A percentile compares a stretch with the other conserved stretches of the same genome.
phyloP scores from a whole-genome alignment of 495 filamentous ascomycete genomes.

The Neurospora tetrasperma region DNA sequence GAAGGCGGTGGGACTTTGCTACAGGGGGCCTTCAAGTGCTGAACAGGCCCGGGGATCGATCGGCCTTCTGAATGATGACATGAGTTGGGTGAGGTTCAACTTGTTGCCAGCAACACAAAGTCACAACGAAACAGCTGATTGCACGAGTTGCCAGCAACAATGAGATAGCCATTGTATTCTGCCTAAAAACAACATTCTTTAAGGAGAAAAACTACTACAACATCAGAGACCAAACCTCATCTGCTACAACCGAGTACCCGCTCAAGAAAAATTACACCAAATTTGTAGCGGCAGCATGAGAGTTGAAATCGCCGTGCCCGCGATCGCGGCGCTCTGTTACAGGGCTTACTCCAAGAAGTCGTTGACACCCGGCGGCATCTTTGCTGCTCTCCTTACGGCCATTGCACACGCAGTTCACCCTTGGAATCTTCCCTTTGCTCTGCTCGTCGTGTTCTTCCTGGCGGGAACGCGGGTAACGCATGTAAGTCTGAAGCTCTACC shows the following conservation, averaged over 20 bases:
- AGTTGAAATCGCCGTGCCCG: constrained; percentile 56
- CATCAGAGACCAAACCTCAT: background rate
- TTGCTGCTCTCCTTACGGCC: constrained; percentile 61
- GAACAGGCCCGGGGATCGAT: background rate
- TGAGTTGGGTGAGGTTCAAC: background rate
- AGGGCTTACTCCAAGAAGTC: constrained; percentile 65
- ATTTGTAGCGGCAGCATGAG: constrained; percentile 43
- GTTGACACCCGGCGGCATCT: constrained; percentile 61
- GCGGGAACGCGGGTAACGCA: constrained; percentile 77
- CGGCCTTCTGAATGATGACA: background rate
- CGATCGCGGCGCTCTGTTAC: constrained; percentile 52
- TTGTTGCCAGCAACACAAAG: background rate
- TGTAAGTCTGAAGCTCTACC: constrained; percentile 27
- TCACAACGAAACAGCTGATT: background rate
- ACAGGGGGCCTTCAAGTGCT: background rate
- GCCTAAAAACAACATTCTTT: background rate
- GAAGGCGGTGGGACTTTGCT: background rate
- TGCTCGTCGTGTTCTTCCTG: constrained; percentile 79
- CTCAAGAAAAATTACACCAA: background rate
- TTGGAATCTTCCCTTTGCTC: constrained; percentile 76
- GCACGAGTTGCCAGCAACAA: background rate
- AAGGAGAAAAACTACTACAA: background rate
- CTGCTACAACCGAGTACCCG: background rate
- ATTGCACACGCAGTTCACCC: constrained; percentile 76
- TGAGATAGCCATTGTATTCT: background rate